These are phyloP conservation scores for Xylaria nigripes DNA, from an alignment of 495 filamentous ascomycete species.

Conservation along the genomic window DNA sequence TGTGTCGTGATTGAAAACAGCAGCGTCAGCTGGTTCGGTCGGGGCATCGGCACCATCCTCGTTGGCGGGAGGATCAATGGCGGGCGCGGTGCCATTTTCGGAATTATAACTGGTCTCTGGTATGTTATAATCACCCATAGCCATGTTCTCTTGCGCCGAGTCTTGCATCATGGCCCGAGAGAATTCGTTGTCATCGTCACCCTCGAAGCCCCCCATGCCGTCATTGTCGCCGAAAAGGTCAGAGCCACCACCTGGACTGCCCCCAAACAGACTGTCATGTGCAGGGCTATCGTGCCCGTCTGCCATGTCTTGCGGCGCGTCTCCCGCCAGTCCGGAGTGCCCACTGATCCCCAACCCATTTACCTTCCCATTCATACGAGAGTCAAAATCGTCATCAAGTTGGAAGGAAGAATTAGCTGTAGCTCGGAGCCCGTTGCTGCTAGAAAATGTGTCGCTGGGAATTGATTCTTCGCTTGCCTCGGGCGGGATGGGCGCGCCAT, in stretches of 20 bases:
- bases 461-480: slow-evolving; percentile 52
- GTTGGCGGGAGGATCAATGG: slow-evolving; percentile 12
- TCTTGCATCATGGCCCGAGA: slow-evolving; percentile 65
- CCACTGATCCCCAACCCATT: slow-evolving; percentile 20
- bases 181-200: slow-evolving; percentile 83
- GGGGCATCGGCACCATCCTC: background rate
- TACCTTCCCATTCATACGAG: slow-evolving; percentile 2
- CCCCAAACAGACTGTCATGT: slow-evolving; percentile 64
- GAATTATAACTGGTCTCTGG: slow-evolving; percentile 19
- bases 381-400: slow-evolving; percentile 6
- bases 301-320: slow-evolving; percentile 18
- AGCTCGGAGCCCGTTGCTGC: slow-evolving; percentile 37
- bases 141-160: slow-evolving; percentile 33
- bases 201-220: slow-evolving; percentile 55
- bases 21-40: background rate
- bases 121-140: slow-evolving; percentile 24
- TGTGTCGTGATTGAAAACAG: background rate
- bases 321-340: slow-evolving; percentile 16
- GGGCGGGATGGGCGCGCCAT: slow-evolving; percentile 62
- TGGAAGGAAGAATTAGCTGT: slow-evolving; percentile 11
- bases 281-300: slow-evolving; percentile 56
- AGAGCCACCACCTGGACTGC: slow-evolving; percentile 47
- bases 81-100: slow-evolving; percentile 12
- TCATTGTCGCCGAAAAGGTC: slow-evolving; percentile 53
- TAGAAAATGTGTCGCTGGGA: slow-evolving; percentile 59